Evolutionary conservation across 225 moss, liverwort and hornwort genomes (phyloP), one percentile per base, ranked within the genome.

Genomic region (Climacium dendroides): DNA sequence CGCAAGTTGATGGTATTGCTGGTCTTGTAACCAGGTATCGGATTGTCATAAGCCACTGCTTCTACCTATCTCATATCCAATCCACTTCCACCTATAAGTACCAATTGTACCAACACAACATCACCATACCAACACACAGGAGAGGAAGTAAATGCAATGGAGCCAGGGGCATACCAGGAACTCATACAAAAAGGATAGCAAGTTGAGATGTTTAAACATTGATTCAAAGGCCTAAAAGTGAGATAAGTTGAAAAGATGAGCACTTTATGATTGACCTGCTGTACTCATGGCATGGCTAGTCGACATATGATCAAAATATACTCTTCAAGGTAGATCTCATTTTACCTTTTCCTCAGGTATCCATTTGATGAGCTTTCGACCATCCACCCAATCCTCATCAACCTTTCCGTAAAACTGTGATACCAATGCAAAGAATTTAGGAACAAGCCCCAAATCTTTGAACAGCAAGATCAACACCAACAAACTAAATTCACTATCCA

Each of bases 1-100:
- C 96, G 97, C 81, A 97, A 92, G 88, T 96, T 97, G 86, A 97
- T 97, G n/a, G 97, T 97, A 89, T 97, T 97, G 89, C 83, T 93
- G 52, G 96, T 97, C 74, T 95, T 96, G 85, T 97, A 97, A 52
- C 97, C 97, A 87, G 96, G 96, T 70, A 96, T 97, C 54, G 96
- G 96, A 74, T 95, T 95, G 89, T 97, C 97, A 87, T 97, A 97
- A 45, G 97, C 97, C 86, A 97, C 95, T 71, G 96, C 97, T 89
- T 96, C 96, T 72, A 97, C 93, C 95, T 97, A 89, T 91, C 85
- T 85, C 87, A 80, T 76, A 88, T 80, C 66, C 82, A 87, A 80
- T 77, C 73, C 91, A 89, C 54, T 72, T 77, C 58, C 52, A 86
- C 74, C 72, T 84, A 58, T 89, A 74, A 91, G 87, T 81, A 39